These are phyloP conservation scores for Striga asiatica DNA, from an alignment of 257 asterid species.

Conservation along the genomic window DNA sequence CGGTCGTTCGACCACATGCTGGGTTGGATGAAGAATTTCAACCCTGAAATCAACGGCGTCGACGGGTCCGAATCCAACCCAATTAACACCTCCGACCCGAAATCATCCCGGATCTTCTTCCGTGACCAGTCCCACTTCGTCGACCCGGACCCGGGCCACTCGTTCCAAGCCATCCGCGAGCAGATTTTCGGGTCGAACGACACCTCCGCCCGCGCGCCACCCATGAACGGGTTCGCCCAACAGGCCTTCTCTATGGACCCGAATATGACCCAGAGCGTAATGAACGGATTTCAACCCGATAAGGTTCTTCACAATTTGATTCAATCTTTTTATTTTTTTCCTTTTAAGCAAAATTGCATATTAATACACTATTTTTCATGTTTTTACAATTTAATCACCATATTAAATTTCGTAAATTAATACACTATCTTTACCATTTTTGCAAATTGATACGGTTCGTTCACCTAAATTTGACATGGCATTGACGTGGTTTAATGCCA, in stretches of 20 bases:
- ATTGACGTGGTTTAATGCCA: too few species aligned
- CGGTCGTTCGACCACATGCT: slow-evolving; percentile 96
- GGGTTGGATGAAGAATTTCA: slow-evolving; percentile 90
- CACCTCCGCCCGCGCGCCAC: slow-evolving; percentile 31
- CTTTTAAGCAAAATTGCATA: too few species aligned
- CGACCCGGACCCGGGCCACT: slow-evolving; percentile 94
- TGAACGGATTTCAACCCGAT: slow-evolving; percentile 78
- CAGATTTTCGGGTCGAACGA: slow-evolving; percentile 68
- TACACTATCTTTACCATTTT: too few species aligned
- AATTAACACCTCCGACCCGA: slow-evolving; percentile 35
- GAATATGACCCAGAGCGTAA: slow-evolving; percentile 52
- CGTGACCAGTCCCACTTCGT: slow-evolving; percentile 49
- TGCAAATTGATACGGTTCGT: not conserved
- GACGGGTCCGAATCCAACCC: slow-evolving; percentile 64
- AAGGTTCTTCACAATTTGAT: slow-evolving; percentile 31
- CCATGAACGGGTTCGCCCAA: slow-evolving; percentile 84
- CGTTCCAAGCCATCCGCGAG: slow-evolving; percentile 76
- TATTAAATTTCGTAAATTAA: too few species aligned
- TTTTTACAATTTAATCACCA: too few species aligned
- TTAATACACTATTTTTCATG: too few species aligned
- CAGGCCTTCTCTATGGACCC: slow-evolving; percentile 71
- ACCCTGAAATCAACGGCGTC: slow-evolving; percentile 68
- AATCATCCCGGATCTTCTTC: slow-evolving; percentile 37
- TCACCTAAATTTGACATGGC: too few species aligned
- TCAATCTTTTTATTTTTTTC: not conserved